Evolutionary conservation across 2,329 filamentous ascomycete species (phyloP), one percentile per base, ranked within the genome.

Genomic region (Aurifilum marmelostoma): DNA sequence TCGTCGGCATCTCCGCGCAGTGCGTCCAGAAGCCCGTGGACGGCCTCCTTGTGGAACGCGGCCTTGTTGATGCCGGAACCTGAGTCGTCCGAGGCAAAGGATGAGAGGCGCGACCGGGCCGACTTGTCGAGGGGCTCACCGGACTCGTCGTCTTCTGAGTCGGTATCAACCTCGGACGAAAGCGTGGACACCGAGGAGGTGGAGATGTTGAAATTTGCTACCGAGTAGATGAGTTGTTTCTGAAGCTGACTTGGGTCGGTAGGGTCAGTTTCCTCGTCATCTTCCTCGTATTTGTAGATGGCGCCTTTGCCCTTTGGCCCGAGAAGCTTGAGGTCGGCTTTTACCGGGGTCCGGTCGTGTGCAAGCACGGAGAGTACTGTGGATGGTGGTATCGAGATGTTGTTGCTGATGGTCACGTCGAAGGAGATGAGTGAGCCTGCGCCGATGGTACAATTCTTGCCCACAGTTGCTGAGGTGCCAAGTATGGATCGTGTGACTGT

Each of bases 21-120:
- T 32, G 93, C 92, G 75, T 97, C 94, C 71, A 94, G 86, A n/a
- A 98, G 87, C 71, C 93, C 95, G 72, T 90, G 85, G 3, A 95
- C 92, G 34, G 95, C 95, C 76, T 97, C 95, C 71, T 91, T 86
- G 77, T 97, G 92, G 85, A 98, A 98, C 69, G 89, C 77, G 29
- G 82, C 79, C 41, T 79, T 73, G 72, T 77, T 80, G 69, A 79
- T 80, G 69, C 80, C 81, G 39, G 75, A 69, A 7, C 67, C 79
- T 0, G 91, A 92, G 73, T 90, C 86, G 60, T 92, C 88, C 0
- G 91, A 94, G 54, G 91, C 86, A 75, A 94, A 93, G 60, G 90
- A 93, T 37, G 88, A 89, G 50, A 89, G 85, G 67, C 90, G 86
- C 0, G 89, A 90, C 69, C 88, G 84, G 81, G 73, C 64, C 78